Base-by-base conservation (phyloP, 2,329 filamentous ascomycete species). In the Westerdykella ornata region DNA sequence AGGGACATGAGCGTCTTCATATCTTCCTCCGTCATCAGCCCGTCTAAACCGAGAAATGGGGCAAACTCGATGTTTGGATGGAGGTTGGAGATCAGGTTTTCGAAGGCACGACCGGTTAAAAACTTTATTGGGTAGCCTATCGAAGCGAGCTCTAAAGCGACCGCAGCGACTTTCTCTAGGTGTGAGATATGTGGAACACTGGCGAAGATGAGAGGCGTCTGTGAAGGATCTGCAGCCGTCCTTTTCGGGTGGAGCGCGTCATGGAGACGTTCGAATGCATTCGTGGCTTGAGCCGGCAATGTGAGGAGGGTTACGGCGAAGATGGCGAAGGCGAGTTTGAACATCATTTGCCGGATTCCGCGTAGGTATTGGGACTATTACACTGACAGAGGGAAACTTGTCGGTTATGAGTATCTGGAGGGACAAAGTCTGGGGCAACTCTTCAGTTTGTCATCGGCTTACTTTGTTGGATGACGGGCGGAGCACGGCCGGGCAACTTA, bases 71-170 rank as follows among this genome's bases (percentile, higher is more conserved):
- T 67, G 1, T 72, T 71, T 3, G 63, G 60, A 37, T 53, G 51
- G 1, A 53, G 37, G 2, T 53, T 52, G 38, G 63, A 61, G 37
- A 71, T 56, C 7, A 56, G 42, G 2, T 54, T 45, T 35, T 67
- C 53, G 49, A 67, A 72, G 6, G 61, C 47, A 0, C 54, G 50
- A 2, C 66, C 67, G 5, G 61, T 60, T 14, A 74, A 62, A 47
- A 72, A 69, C 2, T 65, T 70, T 3, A 72, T 55, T 7, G 66
- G 55, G 42, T 70, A 74, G 3, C 70, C 72, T 5, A 63, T 54
- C 9, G 53, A 47, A 11, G 68, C 49, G 8, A 73, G 57, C 17
- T 67, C 55, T 4, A 53, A 53, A 1, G 65, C 64, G n/a, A 72
- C 58, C 18, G 46, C 42, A n/a, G 50, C 48, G 26, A 56, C 39